Evolutionary conservation across 495 filamentous ascomycete genomes (phyloP).

Genomic region (Immersiella caudata): DNA sequence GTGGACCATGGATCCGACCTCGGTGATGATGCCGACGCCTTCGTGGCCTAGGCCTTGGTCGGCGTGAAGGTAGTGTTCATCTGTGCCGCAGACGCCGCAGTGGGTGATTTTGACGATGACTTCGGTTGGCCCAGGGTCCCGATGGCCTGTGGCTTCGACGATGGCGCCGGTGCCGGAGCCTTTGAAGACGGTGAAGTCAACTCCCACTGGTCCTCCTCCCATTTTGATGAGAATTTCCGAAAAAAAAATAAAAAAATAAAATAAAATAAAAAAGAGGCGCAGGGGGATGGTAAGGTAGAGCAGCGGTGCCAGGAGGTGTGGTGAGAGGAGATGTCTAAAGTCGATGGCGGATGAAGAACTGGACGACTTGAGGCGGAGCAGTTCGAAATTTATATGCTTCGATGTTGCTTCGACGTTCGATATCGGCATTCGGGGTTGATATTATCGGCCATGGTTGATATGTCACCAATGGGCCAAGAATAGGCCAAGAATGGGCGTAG

Average conservation of each 20-base stretch:
- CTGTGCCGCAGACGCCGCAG: constrained; percentile 77
- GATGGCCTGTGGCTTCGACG: constrained; percentile 7
- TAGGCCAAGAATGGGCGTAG: background rate
- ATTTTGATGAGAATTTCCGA: background rate
- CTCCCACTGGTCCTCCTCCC: background rate
- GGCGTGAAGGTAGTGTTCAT: constrained; percentile 54
- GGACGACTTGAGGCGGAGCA: too few relatives aligned
- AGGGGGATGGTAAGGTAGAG: too few relatives aligned
- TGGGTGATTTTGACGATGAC: constrained; percentile 73
- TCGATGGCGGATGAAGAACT: too few relatives aligned
- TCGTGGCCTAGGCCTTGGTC: constrained; percentile 9
- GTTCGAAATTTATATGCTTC: too few relatives aligned
- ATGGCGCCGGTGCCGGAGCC: background rate
- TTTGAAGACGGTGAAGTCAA: constrained; percentile 9
- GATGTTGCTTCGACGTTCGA: too few relatives aligned
- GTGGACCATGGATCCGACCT: constrained; percentile 46
- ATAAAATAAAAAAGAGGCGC: too few relatives aligned
- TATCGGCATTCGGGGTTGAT: too few relatives aligned
- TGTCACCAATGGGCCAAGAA: too few relatives aligned
- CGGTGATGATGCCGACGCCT: constrained; percentile 53
- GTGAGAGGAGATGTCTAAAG: too few relatives aligned
- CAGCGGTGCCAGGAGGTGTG: too few relatives aligned
- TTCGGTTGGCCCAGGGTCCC: constrained; percentile 42
- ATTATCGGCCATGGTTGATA: too few relatives aligned
- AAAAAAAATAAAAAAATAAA: too few relatives aligned